phyloP scores from a whole-genome alignment of 495 filamentous ascomycete genomes.

The Hypoxylon subgilvum region DNA sequence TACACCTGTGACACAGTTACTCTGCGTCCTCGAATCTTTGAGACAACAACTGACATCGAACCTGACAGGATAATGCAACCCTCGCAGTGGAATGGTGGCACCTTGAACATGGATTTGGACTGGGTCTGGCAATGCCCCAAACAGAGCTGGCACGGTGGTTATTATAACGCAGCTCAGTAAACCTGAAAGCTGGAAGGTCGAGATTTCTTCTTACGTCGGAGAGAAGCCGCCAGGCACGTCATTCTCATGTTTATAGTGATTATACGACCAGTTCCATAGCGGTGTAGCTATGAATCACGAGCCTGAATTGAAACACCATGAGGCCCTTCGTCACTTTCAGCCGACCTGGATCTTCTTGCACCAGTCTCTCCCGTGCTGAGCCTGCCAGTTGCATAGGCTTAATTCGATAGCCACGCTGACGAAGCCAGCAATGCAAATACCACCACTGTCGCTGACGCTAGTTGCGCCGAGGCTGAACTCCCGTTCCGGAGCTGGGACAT shows the following conservation, averaged over 20 bases:
- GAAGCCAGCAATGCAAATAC: conserved; percentile 89
- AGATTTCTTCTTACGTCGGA: neutral
- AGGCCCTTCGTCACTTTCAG: conserved; percentile 10
- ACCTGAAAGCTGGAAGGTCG: too few species aligned
- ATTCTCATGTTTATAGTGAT: too few species aligned
- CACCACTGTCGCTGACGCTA: conserved; percentile 88
- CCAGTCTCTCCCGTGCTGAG: conserved; percentile 75
- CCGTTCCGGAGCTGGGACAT: conserved; percentile 73
- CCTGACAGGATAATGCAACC: conserved; percentile 26
- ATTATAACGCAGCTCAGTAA: neutral
- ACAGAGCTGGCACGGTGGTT: conserved; percentile 29
- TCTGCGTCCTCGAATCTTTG: neutral
- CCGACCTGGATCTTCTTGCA: conserved; percentile 61
- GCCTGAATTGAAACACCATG: neutral
- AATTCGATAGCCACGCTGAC: conserved; percentile 85
- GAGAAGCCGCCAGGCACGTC: neutral
- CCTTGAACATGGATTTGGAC: conserved; percentile 33
- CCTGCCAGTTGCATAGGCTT: conserved; percentile 81
- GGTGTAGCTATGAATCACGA: too few species aligned
- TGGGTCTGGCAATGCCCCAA: conserved; percentile 35
- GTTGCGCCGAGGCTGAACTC: conserved; percentile 91
- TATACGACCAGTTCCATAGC: too few species aligned
- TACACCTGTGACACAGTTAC: neutral
- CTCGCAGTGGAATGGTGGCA: conserved; percentile 27
- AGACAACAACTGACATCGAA: conserved; percentile 5